A percentile compares a stretch with the other conserved stretches of the same genome.
Conservation (phyloP, 2,329 filamentous ascomycete species). For the Pestalotiopsis fici region DNA sequence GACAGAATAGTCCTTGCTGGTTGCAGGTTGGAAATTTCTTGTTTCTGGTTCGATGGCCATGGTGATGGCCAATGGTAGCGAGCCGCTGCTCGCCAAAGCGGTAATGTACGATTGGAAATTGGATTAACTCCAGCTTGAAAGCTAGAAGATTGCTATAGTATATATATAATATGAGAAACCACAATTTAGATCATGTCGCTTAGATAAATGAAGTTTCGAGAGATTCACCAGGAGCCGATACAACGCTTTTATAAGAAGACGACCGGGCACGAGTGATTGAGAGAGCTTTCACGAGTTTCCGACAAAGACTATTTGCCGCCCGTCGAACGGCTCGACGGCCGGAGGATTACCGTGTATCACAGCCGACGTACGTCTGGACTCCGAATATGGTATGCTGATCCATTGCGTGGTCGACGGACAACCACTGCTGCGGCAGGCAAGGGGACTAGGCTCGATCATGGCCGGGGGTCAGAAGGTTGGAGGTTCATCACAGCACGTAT, state of each 20-base stretch:
- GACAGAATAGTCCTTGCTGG: slow-evolving; percentile 28
- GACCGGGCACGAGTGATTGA: not conserved
- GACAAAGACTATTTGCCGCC: not conserved
- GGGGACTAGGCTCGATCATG: not conserved
- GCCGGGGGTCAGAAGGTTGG: not conserved
- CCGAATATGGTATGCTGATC: slow-evolving; percentile 5
- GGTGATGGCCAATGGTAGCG: slow-evolving; percentile 13
- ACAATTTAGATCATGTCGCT: not conserved
- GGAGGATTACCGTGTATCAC: not conserved
- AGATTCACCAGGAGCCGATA: no score
- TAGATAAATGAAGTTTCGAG: not conserved
- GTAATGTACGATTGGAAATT: slow-evolving; percentile 9
- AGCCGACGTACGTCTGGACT: not conserved
- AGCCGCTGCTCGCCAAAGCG: slow-evolving; percentile 10
- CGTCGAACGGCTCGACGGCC: not conserved
- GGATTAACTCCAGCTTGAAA: not conserved
- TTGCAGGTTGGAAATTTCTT: not conserved
- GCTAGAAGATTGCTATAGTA: not conserved
- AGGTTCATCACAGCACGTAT: not conserved
- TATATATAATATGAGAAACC: not conserved
- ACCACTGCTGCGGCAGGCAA: slow-evolving; percentile 1
- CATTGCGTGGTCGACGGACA: not conserved
- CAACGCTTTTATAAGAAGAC: not conserved
- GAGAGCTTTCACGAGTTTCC: not conserved
- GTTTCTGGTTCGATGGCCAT: slow-evolving; percentile 14